Conservation (phyloP, 192 early-diverging fungal species). For the Jimgerdemannia flammicorona region DNA sequence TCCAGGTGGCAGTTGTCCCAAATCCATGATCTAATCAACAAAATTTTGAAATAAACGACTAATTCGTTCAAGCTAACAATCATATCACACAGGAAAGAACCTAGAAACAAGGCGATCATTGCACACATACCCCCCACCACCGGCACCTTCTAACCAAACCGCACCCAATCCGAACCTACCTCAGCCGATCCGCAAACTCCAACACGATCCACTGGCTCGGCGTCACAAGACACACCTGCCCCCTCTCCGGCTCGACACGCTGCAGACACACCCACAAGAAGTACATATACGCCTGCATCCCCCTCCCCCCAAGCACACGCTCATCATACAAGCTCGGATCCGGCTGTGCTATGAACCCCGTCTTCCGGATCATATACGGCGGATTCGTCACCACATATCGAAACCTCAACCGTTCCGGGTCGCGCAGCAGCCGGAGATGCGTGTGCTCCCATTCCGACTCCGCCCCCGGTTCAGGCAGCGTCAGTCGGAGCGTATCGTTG, state of each 20-base stretch:
- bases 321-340: constrained; percentile 41
- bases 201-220: constrained; percentile 60
- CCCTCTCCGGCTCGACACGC: constrained; percentile 33
- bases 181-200: constrained; percentile 47
- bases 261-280: constrained; percentile 58
- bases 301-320: constrained; percentile 33
- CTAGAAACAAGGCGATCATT: too few species aligned
- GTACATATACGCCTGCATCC: constrained; percentile 55
- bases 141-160: neutral
- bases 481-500: constrained; percentile 50
- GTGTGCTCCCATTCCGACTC: constrained; percentile 40
- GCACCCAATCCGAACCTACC: constrained; percentile 24
- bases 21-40: constrained; percentile 39
- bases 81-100: too few species aligned
- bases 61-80: neutral
- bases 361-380: constrained; percentile 31
- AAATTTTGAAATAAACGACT: constrained; percentile 2
- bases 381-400: constrained; percentile 59
- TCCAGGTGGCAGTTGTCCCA: constrained; percentile 46
- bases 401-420: constrained; percentile 38
- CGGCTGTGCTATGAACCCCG: neutral
- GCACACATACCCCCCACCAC: too few species aligned
- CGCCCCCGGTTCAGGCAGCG: neutral
- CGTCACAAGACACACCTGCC: constrained; percentile 52
- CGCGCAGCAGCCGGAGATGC: constrained; percentile 31